Conservation (phyloP, 2,329 filamentous ascomycete genomes). For the Pestalotiopsis sp. region DNA sequence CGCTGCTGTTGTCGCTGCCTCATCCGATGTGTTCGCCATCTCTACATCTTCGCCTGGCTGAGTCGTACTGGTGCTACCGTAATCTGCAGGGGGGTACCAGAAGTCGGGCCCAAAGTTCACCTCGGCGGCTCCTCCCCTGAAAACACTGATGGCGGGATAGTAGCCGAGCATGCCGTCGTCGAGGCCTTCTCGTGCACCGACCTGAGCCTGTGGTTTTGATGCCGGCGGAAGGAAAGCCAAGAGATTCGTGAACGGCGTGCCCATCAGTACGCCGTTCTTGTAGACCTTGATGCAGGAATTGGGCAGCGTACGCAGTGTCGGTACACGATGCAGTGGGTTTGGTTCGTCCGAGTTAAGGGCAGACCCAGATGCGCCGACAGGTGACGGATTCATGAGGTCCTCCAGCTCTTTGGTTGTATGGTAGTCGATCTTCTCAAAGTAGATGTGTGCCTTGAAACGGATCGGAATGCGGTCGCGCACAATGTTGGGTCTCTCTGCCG, state of each 20-base stretch:
- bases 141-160: conserved; percentile 90
- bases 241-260: conserved; percentile 84
- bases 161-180: conserved; percentile 97
- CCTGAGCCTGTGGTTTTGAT: conserved; percentile 70
- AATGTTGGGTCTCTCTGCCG: conserved; percentile 72
- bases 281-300: conserved; percentile 86
- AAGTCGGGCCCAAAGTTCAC: conserved; percentile 94
- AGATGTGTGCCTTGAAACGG: conserved; percentile 88
- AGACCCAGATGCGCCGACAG: conserved; percentile 44
- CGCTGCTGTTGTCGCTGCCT: neutral
- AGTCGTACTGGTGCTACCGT: conserved; percentile 37
- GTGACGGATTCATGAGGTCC: conserved; percentile 74
- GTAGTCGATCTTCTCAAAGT: conserved; percentile 92
- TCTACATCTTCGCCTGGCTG: conserved; percentile 45
- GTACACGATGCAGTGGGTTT: conserved; percentile 70
- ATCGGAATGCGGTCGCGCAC: conserved; percentile 95
- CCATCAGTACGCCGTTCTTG: conserved; percentile 87
- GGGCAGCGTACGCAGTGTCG: conserved; percentile 83
- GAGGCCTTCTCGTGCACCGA: conserved; percentile 80
- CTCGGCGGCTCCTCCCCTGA: conserved; percentile 87
- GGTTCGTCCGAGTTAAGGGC: conserved; percentile 53
- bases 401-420: conserved; percentile 87
- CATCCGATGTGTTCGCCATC: conserved; percentile 34
- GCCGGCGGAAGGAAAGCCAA: conserved; percentile 91
- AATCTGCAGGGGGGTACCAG: conserved; percentile 78